Evolutionary conservation across 768 basidiomycete genomes (phyloP).

Genomic region (Boletales sp.): DNA sequence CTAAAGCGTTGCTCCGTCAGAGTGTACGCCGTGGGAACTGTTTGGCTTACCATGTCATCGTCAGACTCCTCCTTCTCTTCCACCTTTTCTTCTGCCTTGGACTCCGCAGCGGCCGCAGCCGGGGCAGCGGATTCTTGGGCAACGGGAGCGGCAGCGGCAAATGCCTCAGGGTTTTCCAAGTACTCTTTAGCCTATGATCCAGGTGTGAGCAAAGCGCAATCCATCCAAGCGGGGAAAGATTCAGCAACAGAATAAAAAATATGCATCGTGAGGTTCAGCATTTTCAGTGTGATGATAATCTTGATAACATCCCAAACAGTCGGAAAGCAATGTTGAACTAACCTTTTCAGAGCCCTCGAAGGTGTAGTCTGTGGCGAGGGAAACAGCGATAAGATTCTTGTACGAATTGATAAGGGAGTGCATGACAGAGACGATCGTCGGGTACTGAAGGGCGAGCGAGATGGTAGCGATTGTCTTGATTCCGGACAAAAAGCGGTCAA

Average conservation of each 20-base stretch:
- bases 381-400: conserved; percentile 94
- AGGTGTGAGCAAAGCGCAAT: conserved; percentile 1
- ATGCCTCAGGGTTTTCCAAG: conserved; percentile 98
- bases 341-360: conserved; percentile 96
- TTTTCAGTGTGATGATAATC: conserved; percentile 71
- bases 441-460: conserved; percentile 94
- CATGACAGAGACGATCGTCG: conserved; percentile 88
- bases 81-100: conserved; percentile 64
- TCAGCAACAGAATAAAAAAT: conserved; percentile 26
- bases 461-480: conserved; percentile 95
- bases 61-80: conserved; percentile 86
- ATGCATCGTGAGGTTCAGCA: conserved; percentile 60
- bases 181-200: conserved; percentile 80
- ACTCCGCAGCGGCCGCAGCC: conserved; percentile 54
- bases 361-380: conserved; percentile 87
- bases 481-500: conserved; percentile 89
- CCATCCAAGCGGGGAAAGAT: conserved; percentile 1
- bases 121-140: conserved; percentile 49
- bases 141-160: conserved; percentile 74
- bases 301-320: conserved; percentile 24
- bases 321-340: conserved; percentile 22
- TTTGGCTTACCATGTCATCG: conserved; percentile 73
- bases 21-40: neutral
- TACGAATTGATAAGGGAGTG: conserved; percentile 98
- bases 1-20: conserved; percentile 34